phyloP scores from a whole-genome alignment of 2,329 filamentous ascomycete genomes.

The Colletotrichum theobromicola region DNA sequence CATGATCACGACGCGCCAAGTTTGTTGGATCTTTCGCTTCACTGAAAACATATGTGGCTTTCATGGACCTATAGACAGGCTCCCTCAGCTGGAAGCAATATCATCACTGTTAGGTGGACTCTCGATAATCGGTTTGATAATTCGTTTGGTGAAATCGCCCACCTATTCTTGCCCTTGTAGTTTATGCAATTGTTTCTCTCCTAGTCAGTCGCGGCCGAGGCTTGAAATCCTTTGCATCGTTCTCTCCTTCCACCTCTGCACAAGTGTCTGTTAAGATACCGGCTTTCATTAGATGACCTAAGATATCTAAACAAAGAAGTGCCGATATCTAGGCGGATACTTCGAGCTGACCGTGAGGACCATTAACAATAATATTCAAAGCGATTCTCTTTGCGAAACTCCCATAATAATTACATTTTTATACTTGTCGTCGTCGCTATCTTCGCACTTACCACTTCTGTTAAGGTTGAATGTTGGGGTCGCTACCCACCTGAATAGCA shows the following conservation, averaged over 20 bases:
- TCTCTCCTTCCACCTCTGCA: background rate
- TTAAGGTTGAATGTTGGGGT: too few relatives aligned
- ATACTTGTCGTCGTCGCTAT: too few relatives aligned
- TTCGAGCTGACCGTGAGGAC: too few relatives aligned
- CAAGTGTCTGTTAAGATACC: background rate
- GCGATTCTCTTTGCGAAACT: too few relatives aligned
- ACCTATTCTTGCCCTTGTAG: background rate
- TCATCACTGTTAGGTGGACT: background rate
- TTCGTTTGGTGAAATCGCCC: background rate
- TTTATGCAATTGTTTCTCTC: background rate
- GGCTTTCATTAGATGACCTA: background rate
- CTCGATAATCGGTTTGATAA: background rate
- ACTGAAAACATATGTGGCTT: background rate
- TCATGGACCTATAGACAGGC: background rate
- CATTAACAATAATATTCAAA: too few relatives aligned
- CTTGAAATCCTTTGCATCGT: background rate
- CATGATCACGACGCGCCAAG: background rate
- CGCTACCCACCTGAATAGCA: too few relatives aligned
- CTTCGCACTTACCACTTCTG: too few relatives aligned
- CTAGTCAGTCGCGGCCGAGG: background rate
- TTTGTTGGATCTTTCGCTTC: background rate
- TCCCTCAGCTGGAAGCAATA: background rate
- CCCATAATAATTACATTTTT: too few relatives aligned
- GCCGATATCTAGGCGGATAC: too few relatives aligned
- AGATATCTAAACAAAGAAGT: too few relatives aligned